phyloP scores from a whole-genome alignment of 2,329 filamentous ascomycete species.

The Stemphylium vesicarium region DNA sequence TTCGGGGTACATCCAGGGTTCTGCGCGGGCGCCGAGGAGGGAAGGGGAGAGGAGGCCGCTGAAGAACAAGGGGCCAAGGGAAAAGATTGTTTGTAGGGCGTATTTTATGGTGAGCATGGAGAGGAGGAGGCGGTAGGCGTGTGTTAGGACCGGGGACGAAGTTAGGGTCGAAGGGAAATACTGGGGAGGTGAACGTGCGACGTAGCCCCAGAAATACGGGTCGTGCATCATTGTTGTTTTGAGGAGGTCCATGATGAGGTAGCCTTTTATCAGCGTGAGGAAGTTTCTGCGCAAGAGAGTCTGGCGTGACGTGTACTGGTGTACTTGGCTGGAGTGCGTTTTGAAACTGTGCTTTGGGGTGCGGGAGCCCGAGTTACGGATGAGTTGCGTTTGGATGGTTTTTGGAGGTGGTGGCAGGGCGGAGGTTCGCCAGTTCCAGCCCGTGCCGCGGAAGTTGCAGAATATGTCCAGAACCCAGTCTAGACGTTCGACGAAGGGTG shows the following conservation, averaged over 20 bases:
- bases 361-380: slow-evolving; percentile 29
- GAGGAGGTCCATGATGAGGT: slow-evolving; percentile 72
- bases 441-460: slow-evolving; percentile 64
- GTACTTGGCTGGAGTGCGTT: slow-evolving; percentile 44
- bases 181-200: slow-evolving; percentile 50
- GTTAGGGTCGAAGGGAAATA: slow-evolving; percentile 54
- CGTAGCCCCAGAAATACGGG: slow-evolving; percentile 73
- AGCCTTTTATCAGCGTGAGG: slow-evolving; percentile 60
- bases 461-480: slow-evolving; percentile 65
- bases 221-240: slow-evolving; percentile 75
- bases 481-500: slow-evolving; percentile 58
- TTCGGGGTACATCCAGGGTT: slow-evolving; percentile 67
- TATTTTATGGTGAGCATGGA: slow-evolving; percentile 63
- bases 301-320: slow-evolving; percentile 42
- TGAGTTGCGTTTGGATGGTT: slow-evolving; percentile 48
- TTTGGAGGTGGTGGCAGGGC: slow-evolving; percentile 55
- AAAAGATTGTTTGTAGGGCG: slow-evolving; percentile 67
- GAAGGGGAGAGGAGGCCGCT: slow-evolving; percentile 63
- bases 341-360: slow-evolving; percentile 27
- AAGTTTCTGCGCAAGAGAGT: slow-evolving; percentile 44
- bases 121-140: slow-evolving; percentile 63
- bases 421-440: slow-evolving; percentile 65
- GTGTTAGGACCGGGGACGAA: slow-evolving; percentile 55
- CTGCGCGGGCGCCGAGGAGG: slow-evolving; percentile 65
- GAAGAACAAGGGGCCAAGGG: slow-evolving; percentile 66